These are phyloP conservation scores for Kwoniella sp. DNA, from an alignment of 768 basidiomycete genomes.

Conservation along the genomic window DNA sequence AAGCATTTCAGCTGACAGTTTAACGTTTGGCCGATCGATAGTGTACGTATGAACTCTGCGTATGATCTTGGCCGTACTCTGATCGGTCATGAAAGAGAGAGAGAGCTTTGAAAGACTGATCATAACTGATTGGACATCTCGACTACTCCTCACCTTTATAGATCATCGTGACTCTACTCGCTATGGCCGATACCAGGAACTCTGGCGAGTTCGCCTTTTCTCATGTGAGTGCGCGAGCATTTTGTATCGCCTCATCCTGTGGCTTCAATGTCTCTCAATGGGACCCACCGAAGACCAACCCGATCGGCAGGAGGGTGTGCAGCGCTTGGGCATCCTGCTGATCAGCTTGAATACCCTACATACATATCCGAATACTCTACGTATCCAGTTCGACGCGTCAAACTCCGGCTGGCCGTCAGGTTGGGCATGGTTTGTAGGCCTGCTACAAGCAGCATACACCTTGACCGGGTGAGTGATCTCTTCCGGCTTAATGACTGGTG, in stretches of 20 bases:
- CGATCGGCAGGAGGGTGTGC: too few species aligned
- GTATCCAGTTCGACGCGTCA: slow-evolving; percentile 62
- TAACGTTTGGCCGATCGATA: background rate
- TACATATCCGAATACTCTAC: too few species aligned
- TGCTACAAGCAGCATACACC: slow-evolving; percentile 61
- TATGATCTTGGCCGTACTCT: background rate
- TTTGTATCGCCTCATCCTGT: too few species aligned
- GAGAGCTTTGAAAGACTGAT: background rate
- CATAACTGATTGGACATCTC: too few species aligned
- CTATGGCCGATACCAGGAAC: slow-evolving; percentile 63
- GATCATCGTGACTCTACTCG: slow-evolving; percentile 63
- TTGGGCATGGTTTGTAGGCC: slow-evolving; percentile 70
- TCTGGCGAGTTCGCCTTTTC: slow-evolving; percentile 64
- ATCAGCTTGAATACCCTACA: background rate
- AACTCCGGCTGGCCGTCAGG: slow-evolving; percentile 69
- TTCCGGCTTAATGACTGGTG: too few species aligned
- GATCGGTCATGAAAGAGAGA: background rate
- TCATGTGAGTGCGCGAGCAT: slow-evolving; percentile 47
- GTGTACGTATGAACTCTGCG: background rate
- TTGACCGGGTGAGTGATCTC: slow-evolving; percentile 59
- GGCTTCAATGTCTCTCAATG: too few species aligned
- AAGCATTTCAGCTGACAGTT: background rate
- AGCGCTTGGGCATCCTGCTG: background rate
- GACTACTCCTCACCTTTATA: slow-evolving; percentile 8
- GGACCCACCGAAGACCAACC: too few species aligned